A percentile compares a stretch with the other conserved stretches of the same genome.
phyloP scores from a whole-genome alignment of 2,329 filamentous ascomycete genomes.

The Claviceps cyperi region DNA sequence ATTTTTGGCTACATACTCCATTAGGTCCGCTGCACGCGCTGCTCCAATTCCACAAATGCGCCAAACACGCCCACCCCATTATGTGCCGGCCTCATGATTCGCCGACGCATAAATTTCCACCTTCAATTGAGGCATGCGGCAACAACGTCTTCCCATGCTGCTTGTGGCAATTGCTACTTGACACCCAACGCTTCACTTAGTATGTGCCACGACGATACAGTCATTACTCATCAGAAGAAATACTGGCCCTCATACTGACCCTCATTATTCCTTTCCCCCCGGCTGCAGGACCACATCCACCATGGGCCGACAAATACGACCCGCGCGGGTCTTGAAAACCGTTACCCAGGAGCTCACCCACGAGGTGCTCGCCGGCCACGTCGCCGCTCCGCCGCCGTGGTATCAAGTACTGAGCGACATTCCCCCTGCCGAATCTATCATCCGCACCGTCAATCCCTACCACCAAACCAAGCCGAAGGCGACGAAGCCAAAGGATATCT shows the following conservation, averaged over 20 bases:
- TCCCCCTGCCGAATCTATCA: conserved; percentile 44
- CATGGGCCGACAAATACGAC: conserved; percentile 31
- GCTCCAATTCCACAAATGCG: too few relatives aligned
- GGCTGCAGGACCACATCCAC: background rate
- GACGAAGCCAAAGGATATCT: conserved; percentile 54
- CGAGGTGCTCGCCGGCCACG: conserved; percentile 20
- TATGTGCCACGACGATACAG: background rate
- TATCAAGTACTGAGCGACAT: conserved; percentile 35
- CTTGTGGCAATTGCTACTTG: background rate
- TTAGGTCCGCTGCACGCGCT: background rate
- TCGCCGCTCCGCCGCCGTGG: conserved; percentile 30
- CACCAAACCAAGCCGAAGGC: conserved; percentile 30
- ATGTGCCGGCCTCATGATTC: conserved; percentile 10
- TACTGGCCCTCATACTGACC: background rate
- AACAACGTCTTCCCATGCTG: background rate
- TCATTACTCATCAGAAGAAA: background rate
- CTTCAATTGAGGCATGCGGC: conserved; percentile 2
- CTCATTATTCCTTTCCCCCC: too few relatives aligned
- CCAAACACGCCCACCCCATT: background rate
- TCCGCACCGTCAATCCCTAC: conserved; percentile 35
- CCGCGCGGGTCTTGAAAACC: conserved; percentile 32
- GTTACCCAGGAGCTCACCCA: conserved; percentile 29
- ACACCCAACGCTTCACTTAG: background rate
- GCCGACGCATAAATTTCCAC: conserved; percentile 11
- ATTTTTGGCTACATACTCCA: background rate